Conservation (phyloP, 2,329 filamentous ascomycete genomes). For the Graphiopsis chlorocephala region DNA sequence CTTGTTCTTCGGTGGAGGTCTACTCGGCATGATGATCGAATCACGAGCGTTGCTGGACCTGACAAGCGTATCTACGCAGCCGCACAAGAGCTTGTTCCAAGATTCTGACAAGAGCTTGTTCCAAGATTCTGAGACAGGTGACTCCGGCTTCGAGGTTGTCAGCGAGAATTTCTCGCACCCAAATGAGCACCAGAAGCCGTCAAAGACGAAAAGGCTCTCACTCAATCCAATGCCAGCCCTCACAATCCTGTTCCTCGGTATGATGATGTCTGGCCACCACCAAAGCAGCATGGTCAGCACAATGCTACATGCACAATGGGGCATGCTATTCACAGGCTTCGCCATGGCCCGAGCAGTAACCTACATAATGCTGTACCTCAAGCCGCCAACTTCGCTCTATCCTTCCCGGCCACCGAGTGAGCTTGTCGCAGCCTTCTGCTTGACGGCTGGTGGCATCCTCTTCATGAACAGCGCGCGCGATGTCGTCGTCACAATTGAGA, state of each 20-base stretch:
- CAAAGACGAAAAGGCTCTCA: constrained; percentile 66
- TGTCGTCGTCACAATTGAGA: constrained; percentile 72
- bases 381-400: constrained; percentile 74
- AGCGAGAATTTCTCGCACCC: constrained; percentile 9
- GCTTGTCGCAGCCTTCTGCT: constrained; percentile 79
- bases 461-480: constrained; percentile 89
- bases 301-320: constrained; percentile 95
- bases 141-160: constrained; percentile 1
- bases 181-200: constrained; percentile 54
- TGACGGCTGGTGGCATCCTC: constrained; percentile 81
- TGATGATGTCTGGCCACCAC: constrained; percentile 95
- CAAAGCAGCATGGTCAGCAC: constrained; percentile 78
- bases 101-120: constrained; percentile 34
- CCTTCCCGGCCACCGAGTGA: constrained; percentile 87
- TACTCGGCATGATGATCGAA: constrained; percentile 51
- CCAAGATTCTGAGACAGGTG: constrained; percentile 22
- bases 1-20: constrained; percentile 87
- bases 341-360: constrained; percentile 75
- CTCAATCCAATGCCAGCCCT: constrained; percentile 86
- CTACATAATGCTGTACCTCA: constrained; percentile 75
- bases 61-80: constrained; percentile 53
- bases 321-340: constrained; percentile 75
- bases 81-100: constrained; percentile 33
- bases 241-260: constrained; percentile 79
- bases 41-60: constrained; percentile 60